Percentiles rank a stretch among this genome's conserved stretches.
These are phyloP conservation scores for Dillenia suffruticosa DNA, from an alignment of 164 flowering plant species.

Conservation along the genomic window DNA sequence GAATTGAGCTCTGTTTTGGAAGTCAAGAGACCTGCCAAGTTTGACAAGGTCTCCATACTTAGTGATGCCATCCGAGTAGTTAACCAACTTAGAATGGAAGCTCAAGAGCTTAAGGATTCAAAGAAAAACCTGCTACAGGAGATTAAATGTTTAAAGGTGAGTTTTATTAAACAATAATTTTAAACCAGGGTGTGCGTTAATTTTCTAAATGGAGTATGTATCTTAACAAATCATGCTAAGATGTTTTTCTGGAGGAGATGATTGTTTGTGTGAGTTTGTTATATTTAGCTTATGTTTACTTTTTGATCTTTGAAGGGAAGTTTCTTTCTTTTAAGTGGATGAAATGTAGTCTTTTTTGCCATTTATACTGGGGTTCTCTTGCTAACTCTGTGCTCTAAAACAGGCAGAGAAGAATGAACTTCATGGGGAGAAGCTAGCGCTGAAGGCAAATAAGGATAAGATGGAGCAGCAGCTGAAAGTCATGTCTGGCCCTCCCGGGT, in stretches of 20 bases:
- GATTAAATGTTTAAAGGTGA: constrained; percentile 49
- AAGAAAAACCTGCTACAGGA: constrained; percentile 46
- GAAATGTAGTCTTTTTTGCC: no score
- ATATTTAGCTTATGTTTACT: not conserved
- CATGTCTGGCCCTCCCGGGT: constrained; percentile 36
- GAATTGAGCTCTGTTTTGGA: constrained; percentile 54
- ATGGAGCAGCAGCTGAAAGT: constrained; percentile 65
- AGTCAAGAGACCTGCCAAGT: constrained; percentile 43
- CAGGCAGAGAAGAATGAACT: constrained; percentile 78
- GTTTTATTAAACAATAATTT: no score
- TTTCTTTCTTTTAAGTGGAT: no score
- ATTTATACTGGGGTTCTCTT: no score
- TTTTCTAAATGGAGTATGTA: no score
- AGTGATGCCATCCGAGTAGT: constrained; percentile 50
- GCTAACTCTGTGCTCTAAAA: not conserved
- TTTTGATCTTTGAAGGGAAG: not conserved
- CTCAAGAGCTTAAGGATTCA: constrained; percentile 45
- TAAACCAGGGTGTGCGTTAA: no score
- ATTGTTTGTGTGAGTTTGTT: not conserved
- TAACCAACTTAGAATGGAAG: constrained; percentile 42
- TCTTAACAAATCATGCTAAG: no score
- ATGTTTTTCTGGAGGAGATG: no score
- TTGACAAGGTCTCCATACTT: constrained; percentile 43
- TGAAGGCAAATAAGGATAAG: constrained; percentile 68
- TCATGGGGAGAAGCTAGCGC: constrained; percentile 50